Conservation (phyloP, 1,139 yeast genomes). For the Pichia sp. region DNA sequence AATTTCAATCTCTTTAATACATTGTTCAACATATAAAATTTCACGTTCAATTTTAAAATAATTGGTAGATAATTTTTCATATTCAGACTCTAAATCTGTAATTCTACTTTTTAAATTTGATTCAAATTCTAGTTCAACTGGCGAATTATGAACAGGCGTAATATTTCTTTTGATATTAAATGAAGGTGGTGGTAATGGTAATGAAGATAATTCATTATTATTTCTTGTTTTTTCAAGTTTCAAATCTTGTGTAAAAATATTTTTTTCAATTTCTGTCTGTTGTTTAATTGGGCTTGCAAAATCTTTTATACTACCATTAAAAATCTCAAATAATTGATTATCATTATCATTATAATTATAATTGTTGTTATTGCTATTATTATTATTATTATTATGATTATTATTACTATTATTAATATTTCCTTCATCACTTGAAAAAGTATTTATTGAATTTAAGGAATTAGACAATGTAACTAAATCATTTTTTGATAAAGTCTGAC, state of each 20-base stretch:
- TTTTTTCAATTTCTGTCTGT: no score
- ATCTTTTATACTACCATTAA: slow-evolving; percentile 14
- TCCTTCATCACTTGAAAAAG: slow-evolving; percentile 15
- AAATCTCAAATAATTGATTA: slow-evolving; percentile 14
- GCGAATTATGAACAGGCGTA: slow-evolving; percentile 21
- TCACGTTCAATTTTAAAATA: slow-evolving; percentile 28
- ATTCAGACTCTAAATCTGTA: slow-evolving; percentile 15
- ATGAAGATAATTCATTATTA: background rate
- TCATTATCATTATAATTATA: slow-evolving; percentile 1
- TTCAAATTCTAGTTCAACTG: slow-evolving; percentile 7
- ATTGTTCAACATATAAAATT: slow-evolving; percentile 26
- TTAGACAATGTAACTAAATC: background rate
- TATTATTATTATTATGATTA: background rate
- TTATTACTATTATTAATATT: background rate
- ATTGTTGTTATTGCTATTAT: background rate
- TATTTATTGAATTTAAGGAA: background rate
- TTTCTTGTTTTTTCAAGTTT: background rate
- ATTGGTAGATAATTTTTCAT: slow-evolving; percentile 19
- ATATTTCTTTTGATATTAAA: slow-evolving; percentile 8
- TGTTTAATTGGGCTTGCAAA: slow-evolving; percentile 8
- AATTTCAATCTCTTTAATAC: slow-evolving; percentile 9
- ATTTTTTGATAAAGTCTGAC: background rate
- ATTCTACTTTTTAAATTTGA: slow-evolving; percentile 15
- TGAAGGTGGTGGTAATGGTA: background rate
- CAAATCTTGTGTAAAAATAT: background rate